phyloP scores from a whole-genome alignment of 202 grass and related monocot species.

The Carex sylvatica region DNA sequence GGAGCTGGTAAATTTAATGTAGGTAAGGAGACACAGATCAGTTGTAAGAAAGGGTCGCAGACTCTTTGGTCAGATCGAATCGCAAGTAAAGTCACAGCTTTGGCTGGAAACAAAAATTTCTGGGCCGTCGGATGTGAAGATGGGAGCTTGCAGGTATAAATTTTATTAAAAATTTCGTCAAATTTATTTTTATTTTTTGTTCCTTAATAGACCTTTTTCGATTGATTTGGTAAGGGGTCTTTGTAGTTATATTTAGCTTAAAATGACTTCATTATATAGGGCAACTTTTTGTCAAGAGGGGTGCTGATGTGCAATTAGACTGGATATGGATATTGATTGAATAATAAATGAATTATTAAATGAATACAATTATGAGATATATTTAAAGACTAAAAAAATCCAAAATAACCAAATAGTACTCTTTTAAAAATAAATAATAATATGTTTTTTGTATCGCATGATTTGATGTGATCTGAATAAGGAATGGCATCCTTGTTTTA shows the following conservation, averaged over 20 bases:
- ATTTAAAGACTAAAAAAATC: background rate
- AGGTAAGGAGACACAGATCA: slow-evolving; percentile 81
- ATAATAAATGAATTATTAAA: background rate
- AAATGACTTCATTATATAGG: background rate
- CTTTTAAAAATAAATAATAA: background rate
- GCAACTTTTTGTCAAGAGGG: background rate
- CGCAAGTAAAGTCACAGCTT: slow-evolving; percentile 82
- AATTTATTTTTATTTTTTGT: slow-evolving; percentile 5
- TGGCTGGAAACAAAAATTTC: slow-evolving; percentile 97
- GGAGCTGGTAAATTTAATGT: slow-evolving; percentile 51
- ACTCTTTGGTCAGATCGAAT: slow-evolving; percentile 90
- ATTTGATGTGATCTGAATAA: background rate
- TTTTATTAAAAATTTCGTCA: background rate
- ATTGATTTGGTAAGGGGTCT: background rate
- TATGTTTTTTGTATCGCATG: background rate
- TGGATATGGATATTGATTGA: background rate
- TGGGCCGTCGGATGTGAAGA: slow-evolving; percentile 94
- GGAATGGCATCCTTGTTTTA: background rate
- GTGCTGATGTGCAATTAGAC: background rate
- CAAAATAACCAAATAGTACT: background rate
- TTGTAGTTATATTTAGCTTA: background rate
- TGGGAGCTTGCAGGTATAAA: slow-evolving; percentile 79
- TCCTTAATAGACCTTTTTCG: background rate
- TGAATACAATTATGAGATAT: slow-evolving; percentile 1
- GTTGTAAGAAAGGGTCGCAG: slow-evolving; percentile 65